phyloP scores from a whole-genome alignment of 2,329 filamentous ascomycete genomes.

The Monilinia fructicola region DNA sequence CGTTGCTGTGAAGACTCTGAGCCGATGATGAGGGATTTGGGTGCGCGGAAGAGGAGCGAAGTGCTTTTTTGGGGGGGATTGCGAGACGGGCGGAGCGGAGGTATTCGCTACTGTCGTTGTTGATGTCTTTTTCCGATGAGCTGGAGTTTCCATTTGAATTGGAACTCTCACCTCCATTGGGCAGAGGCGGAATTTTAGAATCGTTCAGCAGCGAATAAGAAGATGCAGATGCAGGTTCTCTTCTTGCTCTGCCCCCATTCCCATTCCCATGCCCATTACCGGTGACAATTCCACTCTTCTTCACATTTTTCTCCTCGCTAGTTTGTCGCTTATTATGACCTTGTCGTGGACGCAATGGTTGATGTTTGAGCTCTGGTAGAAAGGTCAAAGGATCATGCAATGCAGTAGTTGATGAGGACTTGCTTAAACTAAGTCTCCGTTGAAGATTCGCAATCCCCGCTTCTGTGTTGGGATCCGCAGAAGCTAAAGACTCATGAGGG shows the following conservation, averaged over 20 bases:
- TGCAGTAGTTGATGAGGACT: conserved; percentile 30
- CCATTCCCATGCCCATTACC: neutral
- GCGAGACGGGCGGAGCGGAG: conserved; percentile 33
- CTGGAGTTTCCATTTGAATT: conserved; percentile 22
- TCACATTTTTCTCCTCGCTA: conserved; percentile 11
- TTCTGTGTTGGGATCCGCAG: conserved; percentile 25
- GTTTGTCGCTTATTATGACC: conserved; percentile 34
- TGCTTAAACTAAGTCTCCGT: conserved; percentile 26
- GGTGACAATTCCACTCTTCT: neutral
- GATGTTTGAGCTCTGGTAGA: conserved; percentile 44
- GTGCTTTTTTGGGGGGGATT: conserved; percentile 1
- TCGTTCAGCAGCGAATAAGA: conserved; percentile 16
- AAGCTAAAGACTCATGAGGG: conserved; percentile 14
- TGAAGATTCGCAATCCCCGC: conserved; percentile 21
- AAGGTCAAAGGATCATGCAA: conserved; percentile 37
- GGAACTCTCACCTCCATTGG: neutral
- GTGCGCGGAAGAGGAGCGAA: conserved; percentile 5
- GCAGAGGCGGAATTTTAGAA: conserved; percentile 4
- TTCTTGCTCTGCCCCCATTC: neutral
- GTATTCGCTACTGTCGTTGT: conserved; percentile 26
- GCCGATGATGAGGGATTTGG: neutral
- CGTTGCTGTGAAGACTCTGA: conserved; percentile 14
- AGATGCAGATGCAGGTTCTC: conserved; percentile 13
- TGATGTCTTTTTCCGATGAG: conserved; percentile 22
- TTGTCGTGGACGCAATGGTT: conserved; percentile 41